These are phyloP conservation scores for Leptosphaerulina australis DNA, from an alignment of 2,329 filamentous ascomycete genomes.

Conservation along the genomic window DNA sequence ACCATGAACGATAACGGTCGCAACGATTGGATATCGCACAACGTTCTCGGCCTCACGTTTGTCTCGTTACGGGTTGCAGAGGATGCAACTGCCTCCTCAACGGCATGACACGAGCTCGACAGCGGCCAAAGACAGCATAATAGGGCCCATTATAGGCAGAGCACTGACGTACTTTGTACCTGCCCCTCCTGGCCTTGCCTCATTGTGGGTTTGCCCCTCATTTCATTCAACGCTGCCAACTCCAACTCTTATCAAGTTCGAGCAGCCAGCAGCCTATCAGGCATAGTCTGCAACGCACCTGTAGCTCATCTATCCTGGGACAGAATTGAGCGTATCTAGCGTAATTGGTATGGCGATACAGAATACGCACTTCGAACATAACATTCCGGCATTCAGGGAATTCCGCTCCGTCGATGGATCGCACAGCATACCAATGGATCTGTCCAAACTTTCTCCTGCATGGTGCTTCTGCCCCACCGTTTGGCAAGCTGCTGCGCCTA, in stretches of 20 bases:
- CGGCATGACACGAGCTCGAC: constrained; percentile 31
- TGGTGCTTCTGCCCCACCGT: constrained; percentile 19
- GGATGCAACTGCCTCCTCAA: constrained; percentile 22
- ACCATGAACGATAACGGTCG: constrained; percentile 7
- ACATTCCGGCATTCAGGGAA: constrained; percentile 14
- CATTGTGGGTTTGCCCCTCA: constrained; percentile 15
- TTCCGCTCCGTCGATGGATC: constrained; percentile 8
- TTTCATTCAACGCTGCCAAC: constrained; percentile 13
- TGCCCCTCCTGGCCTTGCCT: constrained; percentile 18
- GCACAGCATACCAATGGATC: constrained; percentile 17
- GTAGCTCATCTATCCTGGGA: constrained; percentile 19
- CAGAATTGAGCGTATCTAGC: constrained; percentile 12
- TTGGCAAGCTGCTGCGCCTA: constrained; percentile 2
- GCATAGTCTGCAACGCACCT: constrained; percentile 9
- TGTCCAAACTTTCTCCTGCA: constrained; percentile 21
- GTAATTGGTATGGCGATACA: not conserved
- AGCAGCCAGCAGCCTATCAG: constrained; percentile 13
- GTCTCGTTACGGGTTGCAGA: constrained; percentile 13
- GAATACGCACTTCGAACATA: constrained; percentile 9
- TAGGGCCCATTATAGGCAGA: constrained; percentile 22
- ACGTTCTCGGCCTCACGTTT: constrained; percentile 9
- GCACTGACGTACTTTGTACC: constrained; percentile 20
- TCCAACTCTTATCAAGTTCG: constrained; percentile 20
- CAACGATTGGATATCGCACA: constrained; percentile 8
- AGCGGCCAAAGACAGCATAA: constrained; percentile 20